Evolutionary conservation across 1,284 basidiomycete species (phyloP).

Genomic region (Stygiomarasmius scandens): DNA sequence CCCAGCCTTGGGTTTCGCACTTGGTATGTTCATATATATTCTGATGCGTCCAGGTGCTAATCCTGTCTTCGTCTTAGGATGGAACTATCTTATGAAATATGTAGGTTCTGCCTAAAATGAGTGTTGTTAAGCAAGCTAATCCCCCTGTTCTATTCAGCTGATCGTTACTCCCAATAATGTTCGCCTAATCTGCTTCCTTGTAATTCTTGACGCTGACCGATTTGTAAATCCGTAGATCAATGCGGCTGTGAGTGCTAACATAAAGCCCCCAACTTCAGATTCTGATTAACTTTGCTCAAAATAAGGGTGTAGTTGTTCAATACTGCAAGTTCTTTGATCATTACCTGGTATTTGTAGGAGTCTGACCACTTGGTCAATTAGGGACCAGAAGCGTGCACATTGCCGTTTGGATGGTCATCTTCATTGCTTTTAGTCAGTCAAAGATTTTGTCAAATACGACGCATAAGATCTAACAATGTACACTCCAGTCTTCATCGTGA

Average conservation of each 20-base stretch:
- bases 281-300: neutral
- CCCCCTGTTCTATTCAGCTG: constrained; percentile 26
- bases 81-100: constrained; percentile 54
- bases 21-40: constrained; percentile 18
- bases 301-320: constrained; percentile 49
- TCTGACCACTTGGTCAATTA: neutral
- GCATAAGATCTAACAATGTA: constrained; percentile 2
- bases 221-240: constrained; percentile 34
- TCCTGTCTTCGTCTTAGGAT: constrained; percentile 30
- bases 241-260: constrained; percentile 45
- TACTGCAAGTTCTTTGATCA: constrained; percentile 37
- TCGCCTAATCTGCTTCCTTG: neutral
- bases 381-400: constrained; percentile 55
- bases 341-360: neutral
- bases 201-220: neutral
- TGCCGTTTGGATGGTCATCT: constrained; percentile 62
- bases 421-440: constrained; percentile 54
- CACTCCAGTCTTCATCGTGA: constrained; percentile 50
- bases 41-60: too few species aligned
- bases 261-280: too few species aligned
- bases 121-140: neutral
- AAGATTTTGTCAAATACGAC: constrained; percentile 10
- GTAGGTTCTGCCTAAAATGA: constrained; percentile 28
- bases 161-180: constrained; percentile 51
- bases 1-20: constrained; percentile 55